A percentile compares a stretch with the other conserved stretches of the same genome.
phyloP scores from a whole-genome alignment of 345 rosid species.

The Murraya koenigii region DNA sequence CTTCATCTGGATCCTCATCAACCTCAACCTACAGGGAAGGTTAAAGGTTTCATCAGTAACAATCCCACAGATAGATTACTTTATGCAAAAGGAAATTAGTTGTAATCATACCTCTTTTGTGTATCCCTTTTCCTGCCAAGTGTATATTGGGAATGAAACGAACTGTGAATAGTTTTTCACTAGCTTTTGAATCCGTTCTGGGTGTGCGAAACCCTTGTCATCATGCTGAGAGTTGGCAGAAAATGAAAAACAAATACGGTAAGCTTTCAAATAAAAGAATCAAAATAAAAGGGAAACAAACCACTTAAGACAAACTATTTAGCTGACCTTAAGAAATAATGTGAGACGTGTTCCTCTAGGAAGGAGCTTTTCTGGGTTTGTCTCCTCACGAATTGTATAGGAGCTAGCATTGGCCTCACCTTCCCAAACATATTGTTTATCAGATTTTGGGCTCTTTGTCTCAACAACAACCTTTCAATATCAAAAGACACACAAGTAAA shows the following conservation, averaged over 20 bases:
- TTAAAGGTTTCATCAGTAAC: background rate
- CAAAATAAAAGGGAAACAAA: background rate
- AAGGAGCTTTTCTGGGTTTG: slow-evolving; percentile 68
- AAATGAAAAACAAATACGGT: slow-evolving; percentile 6
- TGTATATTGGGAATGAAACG: slow-evolving; percentile 97
- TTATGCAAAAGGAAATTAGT: background rate
- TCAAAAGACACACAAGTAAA: slow-evolving; percentile 7
- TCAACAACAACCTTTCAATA: slow-evolving; percentile 70
- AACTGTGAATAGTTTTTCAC: slow-evolving; percentile 97
- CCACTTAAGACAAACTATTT: slow-evolving; percentile 10
- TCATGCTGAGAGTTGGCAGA: slow-evolving; percentile 46
- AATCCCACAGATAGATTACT: background rate
- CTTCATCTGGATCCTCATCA: slow-evolving; percentile 86
- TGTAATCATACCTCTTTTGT: slow-evolving; percentile 75
- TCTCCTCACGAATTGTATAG: slow-evolving; percentile 75
- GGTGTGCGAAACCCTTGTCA: slow-evolving; percentile 88
- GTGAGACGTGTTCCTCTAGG: slow-evolving; percentile 91
- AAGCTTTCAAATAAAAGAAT: slow-evolving; percentile 6
- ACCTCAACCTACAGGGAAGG: slow-evolving; percentile 69
- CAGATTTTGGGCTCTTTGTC: slow-evolving; percentile 88
- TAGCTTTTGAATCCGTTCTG: slow-evolving; percentile 87
- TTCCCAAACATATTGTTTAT: slow-evolving; percentile 94
- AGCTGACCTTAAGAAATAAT: slow-evolving; percentile 77
- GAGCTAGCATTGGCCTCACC: slow-evolving; percentile 93
- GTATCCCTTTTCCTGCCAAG: slow-evolving; percentile 94